Conservation (phyloP, 1,139 yeast species). For the Scheffersomyces lignicola region DNA sequence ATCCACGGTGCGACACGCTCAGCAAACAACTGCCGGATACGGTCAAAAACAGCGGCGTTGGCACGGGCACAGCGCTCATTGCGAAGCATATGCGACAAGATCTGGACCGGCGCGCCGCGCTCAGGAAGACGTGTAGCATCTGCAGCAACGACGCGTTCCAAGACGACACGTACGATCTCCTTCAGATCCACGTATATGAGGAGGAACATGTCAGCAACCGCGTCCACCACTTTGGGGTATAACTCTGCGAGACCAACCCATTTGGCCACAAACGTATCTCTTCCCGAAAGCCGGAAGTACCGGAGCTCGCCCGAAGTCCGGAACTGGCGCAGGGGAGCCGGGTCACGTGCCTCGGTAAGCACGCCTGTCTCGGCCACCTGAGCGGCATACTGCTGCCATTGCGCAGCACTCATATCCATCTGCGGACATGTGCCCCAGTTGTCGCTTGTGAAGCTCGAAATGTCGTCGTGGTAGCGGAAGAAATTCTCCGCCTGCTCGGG, state of each 20-base stretch:
- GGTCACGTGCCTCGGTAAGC: conserved; percentile 19
- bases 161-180: conserved; percentile 12
- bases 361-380: too few species aligned
- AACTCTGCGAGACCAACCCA: conserved; percentile 50
- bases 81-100: conserved; percentile 28
- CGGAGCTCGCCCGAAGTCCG: conserved; percentile 13
- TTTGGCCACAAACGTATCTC: conserved; percentile 38
- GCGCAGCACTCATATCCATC: conserved; percentile 21
- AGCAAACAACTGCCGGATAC: conserved; percentile 36
- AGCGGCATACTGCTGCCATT: conserved; percentile 20
- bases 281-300: conserved; percentile 28
- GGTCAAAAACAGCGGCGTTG: conserved; percentile 19
- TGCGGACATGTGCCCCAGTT: conserved; percentile 27
- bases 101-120: conserved; percentile 10
- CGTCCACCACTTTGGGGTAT: conserved; percentile 50
- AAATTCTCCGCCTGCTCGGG: conserved; percentile 40
- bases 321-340: conserved; percentile 1
- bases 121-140: too few species aligned
- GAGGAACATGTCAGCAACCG: conserved; percentile 49
- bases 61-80: conserved; percentile 18
- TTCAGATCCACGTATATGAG: conserved; percentile 9
- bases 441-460: conserved; percentile 18
- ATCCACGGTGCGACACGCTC: too few species aligned
- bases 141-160: conserved; percentile 13
- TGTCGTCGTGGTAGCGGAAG: conserved; percentile 27